Evolutionary conservation across 148 eudicot genomes (phyloP).

Genomic region (Agrostemma githago): DNA sequence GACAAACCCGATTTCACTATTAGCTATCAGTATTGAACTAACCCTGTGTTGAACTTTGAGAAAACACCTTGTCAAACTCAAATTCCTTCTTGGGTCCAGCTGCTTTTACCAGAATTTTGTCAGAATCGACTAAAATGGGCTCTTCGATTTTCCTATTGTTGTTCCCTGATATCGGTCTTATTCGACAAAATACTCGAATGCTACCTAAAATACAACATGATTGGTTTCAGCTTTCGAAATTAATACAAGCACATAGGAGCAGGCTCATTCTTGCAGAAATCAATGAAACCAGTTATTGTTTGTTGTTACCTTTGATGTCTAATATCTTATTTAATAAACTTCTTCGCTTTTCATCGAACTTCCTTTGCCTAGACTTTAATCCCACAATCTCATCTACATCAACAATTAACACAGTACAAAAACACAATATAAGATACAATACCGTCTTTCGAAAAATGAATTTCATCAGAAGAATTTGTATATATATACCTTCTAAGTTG

Average conservation of each 20-base stretch:
- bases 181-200: constrained; percentile 65
- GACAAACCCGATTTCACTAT: background rate
- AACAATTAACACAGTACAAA: constrained; percentile 14
- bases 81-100: constrained; percentile 58
- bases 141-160: constrained; percentile 35
- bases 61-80: constrained; percentile 59
- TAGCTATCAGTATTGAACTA: constrained; percentile 12
- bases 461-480: background rate
- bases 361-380: constrained; percentile 39
- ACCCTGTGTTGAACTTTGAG: constrained; percentile 60
- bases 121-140: constrained; percentile 37
- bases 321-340: constrained; percentile 56
- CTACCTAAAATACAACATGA: constrained; percentile 38
- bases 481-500: constrained; percentile 43
- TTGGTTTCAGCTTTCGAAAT: constrained; percentile 2
- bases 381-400: constrained; percentile 50
- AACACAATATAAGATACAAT: background rate
- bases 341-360: constrained; percentile 46
- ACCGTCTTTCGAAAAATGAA: background rate
- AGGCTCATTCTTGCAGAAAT: background rate
- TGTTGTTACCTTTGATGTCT: constrained; percentile 52
- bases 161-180: constrained; percentile 40
- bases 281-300: background rate
- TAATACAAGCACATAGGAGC: background rate
- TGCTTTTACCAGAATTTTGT: constrained; percentile 51